Conservation (phyloP, 495 filamentous ascomycete species). For the Rostrohypoxylon terebratum region DNA sequence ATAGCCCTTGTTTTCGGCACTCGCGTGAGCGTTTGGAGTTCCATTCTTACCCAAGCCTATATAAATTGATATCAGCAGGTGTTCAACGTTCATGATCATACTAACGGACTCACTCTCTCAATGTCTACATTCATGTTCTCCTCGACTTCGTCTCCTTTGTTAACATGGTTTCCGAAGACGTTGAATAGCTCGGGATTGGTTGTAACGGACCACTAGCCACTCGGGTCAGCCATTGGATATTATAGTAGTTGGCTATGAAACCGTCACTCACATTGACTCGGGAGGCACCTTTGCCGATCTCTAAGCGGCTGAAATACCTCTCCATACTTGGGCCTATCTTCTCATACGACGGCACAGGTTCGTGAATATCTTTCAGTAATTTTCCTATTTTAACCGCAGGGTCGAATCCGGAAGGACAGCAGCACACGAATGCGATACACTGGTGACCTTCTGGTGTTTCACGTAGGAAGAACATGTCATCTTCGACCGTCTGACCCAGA, state of each 20-base stretch:
- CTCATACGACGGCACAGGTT: constrained; percentile 75
- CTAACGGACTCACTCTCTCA: constrained; percentile 51
- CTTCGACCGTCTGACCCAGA: constrained; percentile 72
- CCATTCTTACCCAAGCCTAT: constrained; percentile 71
- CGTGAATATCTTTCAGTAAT: constrained; percentile 74
- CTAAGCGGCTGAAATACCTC: constrained; percentile 72
- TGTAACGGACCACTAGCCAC: constrained; percentile 70
- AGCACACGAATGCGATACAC: constrained; percentile 74
- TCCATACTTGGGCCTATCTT: constrained; percentile 84
- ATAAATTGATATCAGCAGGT: neutral
- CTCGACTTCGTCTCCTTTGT: constrained; percentile 56
- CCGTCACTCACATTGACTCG: constrained; percentile 62
- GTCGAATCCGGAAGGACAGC: constrained; percentile 80
- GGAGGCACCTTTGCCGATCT: constrained; percentile 65
- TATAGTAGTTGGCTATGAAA: neutral
- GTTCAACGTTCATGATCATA: neutral
- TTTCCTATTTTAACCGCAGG: constrained; percentile 72
- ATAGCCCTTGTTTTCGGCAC: constrained; percentile 73
- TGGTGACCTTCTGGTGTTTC: constrained; percentile 68
- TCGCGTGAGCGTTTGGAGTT: constrained; percentile 82
- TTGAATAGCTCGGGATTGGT: constrained; percentile 67
- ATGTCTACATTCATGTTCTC: constrained; percentile 64
- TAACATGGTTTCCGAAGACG: constrained; percentile 63
- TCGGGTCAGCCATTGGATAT: constrained; percentile 11
- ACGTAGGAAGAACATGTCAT: constrained; percentile 80